phyloP scores from a whole-genome alignment of 2,329 filamentous ascomycete genomes.

The Massarina eburnea region DNA sequence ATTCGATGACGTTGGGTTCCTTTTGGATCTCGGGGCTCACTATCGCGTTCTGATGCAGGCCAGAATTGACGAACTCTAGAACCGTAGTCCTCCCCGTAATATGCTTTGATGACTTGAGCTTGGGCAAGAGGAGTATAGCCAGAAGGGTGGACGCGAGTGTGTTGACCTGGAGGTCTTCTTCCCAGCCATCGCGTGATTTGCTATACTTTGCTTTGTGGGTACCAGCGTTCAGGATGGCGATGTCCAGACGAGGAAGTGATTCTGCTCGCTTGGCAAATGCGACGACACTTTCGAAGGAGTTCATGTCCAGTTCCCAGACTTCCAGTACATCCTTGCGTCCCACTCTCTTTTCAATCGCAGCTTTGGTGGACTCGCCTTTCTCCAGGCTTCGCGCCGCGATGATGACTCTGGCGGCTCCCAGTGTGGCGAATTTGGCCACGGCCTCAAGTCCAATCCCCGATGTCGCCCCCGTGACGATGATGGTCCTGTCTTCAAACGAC shows the following conservation, averaged over 20 bases:
- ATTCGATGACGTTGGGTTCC: conserved; percentile 27
- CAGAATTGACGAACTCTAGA: conserved; percentile 38
- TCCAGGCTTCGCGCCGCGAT: conserved; percentile 37
- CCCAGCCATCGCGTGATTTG: conserved; percentile 38
- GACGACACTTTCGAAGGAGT: conserved; percentile 35
- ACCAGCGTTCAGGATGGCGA: conserved; percentile 47
- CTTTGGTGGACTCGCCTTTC: conserved; percentile 41
- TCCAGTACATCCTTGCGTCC: conserved; percentile 31
- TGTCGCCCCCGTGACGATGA: conserved; percentile 51
- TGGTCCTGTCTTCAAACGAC: conserved; percentile 41
- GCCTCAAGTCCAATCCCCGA: conserved; percentile 45
- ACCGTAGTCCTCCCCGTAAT: conserved; percentile 25
- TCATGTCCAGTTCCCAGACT: conserved; percentile 42
- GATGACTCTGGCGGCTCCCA: conserved; percentile 43
- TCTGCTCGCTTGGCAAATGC: conserved; percentile 34
- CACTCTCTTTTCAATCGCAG: conserved; percentile 27
- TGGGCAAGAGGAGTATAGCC: conserved; percentile 52
- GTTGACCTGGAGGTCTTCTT: conserved; percentile 59
- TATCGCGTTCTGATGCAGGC: conserved; percentile 29
- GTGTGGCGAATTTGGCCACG: conserved; percentile 38
- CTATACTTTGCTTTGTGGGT: conserved; percentile 24
- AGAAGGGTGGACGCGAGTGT: conserved; percentile 59
- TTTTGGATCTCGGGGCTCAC: conserved; percentile 22
- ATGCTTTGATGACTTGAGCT: conserved; percentile 32
- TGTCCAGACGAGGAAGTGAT: conserved; percentile 37